These are phyloP conservation scores for Thozetella sp. DNA, from an alignment of 495 filamentous ascomycete genomes.

Conservation along the genomic window DNA sequence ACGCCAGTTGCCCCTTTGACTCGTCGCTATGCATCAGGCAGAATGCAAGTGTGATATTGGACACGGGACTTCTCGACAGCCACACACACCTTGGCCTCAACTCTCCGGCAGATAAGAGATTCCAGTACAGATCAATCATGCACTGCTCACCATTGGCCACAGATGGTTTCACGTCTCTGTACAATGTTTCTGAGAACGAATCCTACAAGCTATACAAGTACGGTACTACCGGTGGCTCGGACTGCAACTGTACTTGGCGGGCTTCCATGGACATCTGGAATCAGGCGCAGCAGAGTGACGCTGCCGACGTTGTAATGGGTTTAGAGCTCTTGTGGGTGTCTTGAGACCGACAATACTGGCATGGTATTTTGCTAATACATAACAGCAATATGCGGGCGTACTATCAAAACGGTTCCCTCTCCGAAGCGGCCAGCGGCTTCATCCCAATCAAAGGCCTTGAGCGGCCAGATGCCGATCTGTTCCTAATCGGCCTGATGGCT, in stretches of 20 bases:
- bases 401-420: not conserved
- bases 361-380: not conserved
- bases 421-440: not conserved
- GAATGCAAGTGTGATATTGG: slow-evolving; percentile 5
- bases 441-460: not conserved
- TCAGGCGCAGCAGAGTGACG: not conserved
- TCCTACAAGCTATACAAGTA: slow-evolving; percentile 10
- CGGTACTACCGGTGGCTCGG: not conserved
- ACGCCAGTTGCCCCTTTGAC: slow-evolving; percentile 13
- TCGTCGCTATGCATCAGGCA: slow-evolving; percentile 2
- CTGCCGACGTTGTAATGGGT: not conserved
- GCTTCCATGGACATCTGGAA: not conserved
- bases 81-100: slow-evolving; percentile 11
- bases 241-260: not conserved
- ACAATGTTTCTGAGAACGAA: slow-evolving; percentile 1
- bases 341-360: not conserved
- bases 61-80: slow-evolving; percentile 8
- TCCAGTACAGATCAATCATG: not conserved
- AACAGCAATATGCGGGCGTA: too few species aligned
- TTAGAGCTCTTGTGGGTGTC: not conserved
- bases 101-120: slow-evolving; percentile 1
- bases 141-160: slow-evolving; percentile 14
- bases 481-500: slow-evolving; percentile 3
- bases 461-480: slow-evolving; percentile 5
- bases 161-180: slow-evolving; percentile 2